phyloP scores from a whole-genome alignment of 768 basidiomycete species.

The Phylloporus rhodoxanthus region DNA sequence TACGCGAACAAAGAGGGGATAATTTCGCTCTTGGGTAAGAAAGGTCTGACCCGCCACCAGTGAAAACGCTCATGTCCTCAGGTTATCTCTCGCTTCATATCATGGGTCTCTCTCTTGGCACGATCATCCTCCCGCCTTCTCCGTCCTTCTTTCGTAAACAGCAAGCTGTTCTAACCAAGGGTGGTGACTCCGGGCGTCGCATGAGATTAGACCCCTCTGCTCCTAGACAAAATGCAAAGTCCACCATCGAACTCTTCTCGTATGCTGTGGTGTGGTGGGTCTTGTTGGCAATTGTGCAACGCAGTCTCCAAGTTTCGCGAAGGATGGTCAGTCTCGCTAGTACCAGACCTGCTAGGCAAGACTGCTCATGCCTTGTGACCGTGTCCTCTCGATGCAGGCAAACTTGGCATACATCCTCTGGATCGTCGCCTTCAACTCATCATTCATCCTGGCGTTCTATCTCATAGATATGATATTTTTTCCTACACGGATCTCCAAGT shows the following conservation, averaged over 20 bases:
- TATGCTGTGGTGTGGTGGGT: conserved; percentile 80
- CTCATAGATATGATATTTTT: conserved; percentile 68
- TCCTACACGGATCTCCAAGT: conserved; percentile 36
- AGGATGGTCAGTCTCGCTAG: conserved; percentile 44
- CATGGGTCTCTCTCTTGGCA: conserved; percentile 77
- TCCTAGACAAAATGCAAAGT: conserved; percentile 64
- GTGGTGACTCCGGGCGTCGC: not conserved
- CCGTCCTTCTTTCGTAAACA: conserved; percentile 66
- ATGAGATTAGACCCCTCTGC: conserved; percentile 16
- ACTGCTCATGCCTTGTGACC: not conserved
- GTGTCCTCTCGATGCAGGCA: conserved; percentile 43
- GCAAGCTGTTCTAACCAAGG: conserved; percentile 23
- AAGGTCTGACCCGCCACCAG: not conserved
- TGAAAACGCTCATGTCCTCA: conserved; percentile 19
- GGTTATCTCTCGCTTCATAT: conserved; percentile 91
- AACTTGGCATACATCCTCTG: conserved; percentile 88
- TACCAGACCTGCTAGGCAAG: not conserved
- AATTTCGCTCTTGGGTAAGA: conserved; percentile 64
- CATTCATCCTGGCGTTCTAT: conserved; percentile 78
- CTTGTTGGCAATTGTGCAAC: conserved; percentile 36
- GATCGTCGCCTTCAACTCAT: conserved; percentile 83
- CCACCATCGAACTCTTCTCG: conserved; percentile 67
- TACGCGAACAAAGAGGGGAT: conserved; percentile 91
- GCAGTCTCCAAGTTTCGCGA: conserved; percentile 47
- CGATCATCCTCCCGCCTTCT: conserved; percentile 70